Evolutionary conservation across 768 basidiomycete species (phyloP), one percentile per base, ranked within the genome.

Genomic region (Arthromyces matolae): DNA sequence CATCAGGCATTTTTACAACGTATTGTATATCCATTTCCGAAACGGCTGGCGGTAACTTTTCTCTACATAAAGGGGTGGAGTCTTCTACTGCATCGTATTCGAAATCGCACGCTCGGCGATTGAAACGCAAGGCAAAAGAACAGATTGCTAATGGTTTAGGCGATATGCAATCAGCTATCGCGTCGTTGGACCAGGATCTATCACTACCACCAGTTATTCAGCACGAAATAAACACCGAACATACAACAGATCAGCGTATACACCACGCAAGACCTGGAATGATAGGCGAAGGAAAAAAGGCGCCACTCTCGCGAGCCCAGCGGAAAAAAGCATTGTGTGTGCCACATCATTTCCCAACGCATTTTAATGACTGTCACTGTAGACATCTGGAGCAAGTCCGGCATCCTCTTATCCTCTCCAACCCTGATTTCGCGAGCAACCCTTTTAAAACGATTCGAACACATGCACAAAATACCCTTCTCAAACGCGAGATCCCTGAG

Each of bases 401-500:
- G 50, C 81, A 85, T 49, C 87, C 86, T 8, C 67, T 84, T 52
- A 81, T 91, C 32, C 70, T 86, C 24, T 71, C 80, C 18, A 84
- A 82, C 57, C 73, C 83, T 5, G 75, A 79, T 31, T 91, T 82
- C 59, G 64, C 78, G 8, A 65, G 76, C 25, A 84, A 83, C 58
- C 89, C 89, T 1, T 91, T 91, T 61, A 70, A 82, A 57, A 83
- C 86, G 1, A 86, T 91, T 55, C 83, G 87, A 5, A 84, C 76
- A 4, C 89, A 92, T 62, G 86, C 83, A 2, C 75, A 84, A 62
- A 91, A 91, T 60, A 89, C 89, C 0, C 70, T 90, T 9, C 51
- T 89, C 28, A 81, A 79, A 53, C 81, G 76, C 45, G 37, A 38
- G 37, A 47, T 8, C 29, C 10, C 10, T 28, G 24, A 32, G n/a